Percentiles rank a stretch among this genome's conserved stretches.
These are phyloP conservation scores for Pleodorina starrii DNA, from an alignment of 139 green algal genomes.

Conservation along the genomic window DNA sequence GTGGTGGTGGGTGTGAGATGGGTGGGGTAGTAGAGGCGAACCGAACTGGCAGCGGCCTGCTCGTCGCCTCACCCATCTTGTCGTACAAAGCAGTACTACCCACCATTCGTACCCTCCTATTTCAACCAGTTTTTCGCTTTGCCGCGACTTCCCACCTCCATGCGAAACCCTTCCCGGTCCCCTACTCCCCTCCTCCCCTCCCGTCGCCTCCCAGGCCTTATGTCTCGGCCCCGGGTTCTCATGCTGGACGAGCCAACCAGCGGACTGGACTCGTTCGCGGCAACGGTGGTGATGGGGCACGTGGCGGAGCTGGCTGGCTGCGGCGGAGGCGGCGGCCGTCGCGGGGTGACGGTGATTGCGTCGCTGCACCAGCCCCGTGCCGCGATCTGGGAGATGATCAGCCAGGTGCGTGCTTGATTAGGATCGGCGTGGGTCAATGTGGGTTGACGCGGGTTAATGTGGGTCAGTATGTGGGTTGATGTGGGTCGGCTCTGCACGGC, in stretches of 20 bases:
- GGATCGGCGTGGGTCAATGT: neutral
- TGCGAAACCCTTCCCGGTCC: no score
- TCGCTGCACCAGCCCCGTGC: slow-evolving; percentile 75
- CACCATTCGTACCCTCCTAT: no score
- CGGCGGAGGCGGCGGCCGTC: no score
- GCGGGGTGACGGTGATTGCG: slow-evolving; percentile 56
- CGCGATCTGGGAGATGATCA: slow-evolving; percentile 73
- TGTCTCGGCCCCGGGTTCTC: slow-evolving; percentile 24
- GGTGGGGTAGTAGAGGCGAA: no score
- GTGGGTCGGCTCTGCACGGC: no score
- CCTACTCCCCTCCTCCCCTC: neutral
- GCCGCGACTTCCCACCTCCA: no score
- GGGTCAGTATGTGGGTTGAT: no score
- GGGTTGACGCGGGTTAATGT: neutral
- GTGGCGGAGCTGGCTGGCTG: slow-evolving; percentile 61
- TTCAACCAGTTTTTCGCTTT: no score
- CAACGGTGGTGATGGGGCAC: slow-evolving; percentile 72
- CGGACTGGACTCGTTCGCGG: slow-evolving; percentile 73
- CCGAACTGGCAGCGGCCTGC: no score
- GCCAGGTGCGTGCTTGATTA: slow-evolving; percentile 19
- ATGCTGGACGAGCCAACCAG: slow-evolving; percentile 62
- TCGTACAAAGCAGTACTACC: no score
- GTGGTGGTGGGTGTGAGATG: no score
- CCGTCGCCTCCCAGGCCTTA: slow-evolving; percentile 1
- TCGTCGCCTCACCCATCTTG: no score